Conservation (phyloP, 176 grass and related monocot genomes). For the Chrysopogon serrulatus region DNA sequence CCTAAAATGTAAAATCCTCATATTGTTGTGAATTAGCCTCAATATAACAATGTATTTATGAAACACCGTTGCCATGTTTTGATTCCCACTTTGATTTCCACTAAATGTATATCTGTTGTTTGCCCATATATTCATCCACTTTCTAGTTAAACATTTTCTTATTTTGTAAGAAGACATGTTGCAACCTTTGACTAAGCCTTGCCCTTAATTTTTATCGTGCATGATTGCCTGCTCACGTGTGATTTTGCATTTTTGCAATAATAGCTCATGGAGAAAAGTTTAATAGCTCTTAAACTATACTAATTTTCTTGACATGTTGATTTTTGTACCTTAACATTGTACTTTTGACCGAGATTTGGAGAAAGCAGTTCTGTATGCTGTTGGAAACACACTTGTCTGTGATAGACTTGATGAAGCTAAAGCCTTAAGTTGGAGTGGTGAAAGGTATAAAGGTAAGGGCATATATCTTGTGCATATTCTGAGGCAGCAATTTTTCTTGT, state of each 20-base stretch:
- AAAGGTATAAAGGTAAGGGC: constrained; percentile 93
- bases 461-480: constrained; percentile 21
- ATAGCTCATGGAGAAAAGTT: background rate
- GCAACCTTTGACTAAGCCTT: background rate
- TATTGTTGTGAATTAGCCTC: background rate
- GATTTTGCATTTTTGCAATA: constrained; percentile 26
- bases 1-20: background rate
- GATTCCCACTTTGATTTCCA: background rate
- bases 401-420: constrained; percentile 98
- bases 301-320: background rate
- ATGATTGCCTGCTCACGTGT: background rate
- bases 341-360: constrained; percentile 98
- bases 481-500: constrained; percentile 20
- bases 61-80: background rate
- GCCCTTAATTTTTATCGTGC: constrained; percentile 2
- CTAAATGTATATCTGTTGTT: background rate
- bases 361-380: constrained; percentile 97
- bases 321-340: constrained; percentile 74
- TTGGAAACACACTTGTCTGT: constrained; percentile 99
- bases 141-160: background rate
- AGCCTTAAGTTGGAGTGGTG: constrained; percentile 88
- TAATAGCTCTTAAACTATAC: background rate
- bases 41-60: background rate
- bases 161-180: background rate
- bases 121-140: background rate